Percentiles rank a stretch among this genome's conserved stretches.
These are phyloP conservation scores for Mortierella sp. DNA, from an alignment of 371 early-diverging fungal species.

Conservation along the genomic window DNA sequence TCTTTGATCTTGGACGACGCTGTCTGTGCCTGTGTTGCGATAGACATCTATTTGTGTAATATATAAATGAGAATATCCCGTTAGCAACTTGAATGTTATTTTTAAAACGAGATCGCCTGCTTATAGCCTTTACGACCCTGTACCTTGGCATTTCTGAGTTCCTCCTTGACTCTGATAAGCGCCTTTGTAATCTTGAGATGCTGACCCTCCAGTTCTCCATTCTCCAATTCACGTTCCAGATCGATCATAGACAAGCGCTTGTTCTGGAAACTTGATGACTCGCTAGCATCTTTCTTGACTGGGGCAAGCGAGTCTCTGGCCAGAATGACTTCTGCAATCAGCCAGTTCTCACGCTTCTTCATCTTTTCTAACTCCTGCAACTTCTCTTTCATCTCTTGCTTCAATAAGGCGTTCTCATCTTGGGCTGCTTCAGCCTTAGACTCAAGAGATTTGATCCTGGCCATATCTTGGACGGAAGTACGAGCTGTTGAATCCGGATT, in stretches of 20 bases:
- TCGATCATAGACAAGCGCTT: constrained; percentile 41
- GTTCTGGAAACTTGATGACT: constrained; percentile 14
- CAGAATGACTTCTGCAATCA: constrained; percentile 44
- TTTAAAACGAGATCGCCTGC: not conserved
- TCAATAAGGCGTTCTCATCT: constrained; percentile 32
- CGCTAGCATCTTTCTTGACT: not conserved
- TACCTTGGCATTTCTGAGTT: constrained; percentile 50
- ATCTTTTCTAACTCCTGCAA: constrained; percentile 24
- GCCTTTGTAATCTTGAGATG: constrained; percentile 49
- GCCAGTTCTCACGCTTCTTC: constrained; percentile 48
- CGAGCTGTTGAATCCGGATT: not conserved
- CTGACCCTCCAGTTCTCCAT: constrained; percentile 34
- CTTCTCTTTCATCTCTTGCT: constrained; percentile 20
- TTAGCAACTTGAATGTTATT: not conserved
- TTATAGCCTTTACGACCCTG: not conserved
- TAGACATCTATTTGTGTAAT: constrained; percentile 37
- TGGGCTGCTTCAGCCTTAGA: constrained; percentile 28
- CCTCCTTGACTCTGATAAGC: constrained; percentile 41
- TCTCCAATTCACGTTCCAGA: constrained; percentile 36
- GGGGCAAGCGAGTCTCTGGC: constrained; percentile 23
- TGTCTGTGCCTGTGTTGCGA: constrained; percentile 66
- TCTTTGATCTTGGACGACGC: constrained; percentile 64
- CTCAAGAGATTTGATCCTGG: constrained; percentile 33
- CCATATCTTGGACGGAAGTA: constrained; percentile 7
- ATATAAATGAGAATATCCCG: not conserved